Percentiles rank a stretch among this genome's conserved stretches.
These are phyloP conservation scores for Saccharomyces jurei DNA, from an alignment of 805 yeast species.

Conservation along the genomic window DNA sequence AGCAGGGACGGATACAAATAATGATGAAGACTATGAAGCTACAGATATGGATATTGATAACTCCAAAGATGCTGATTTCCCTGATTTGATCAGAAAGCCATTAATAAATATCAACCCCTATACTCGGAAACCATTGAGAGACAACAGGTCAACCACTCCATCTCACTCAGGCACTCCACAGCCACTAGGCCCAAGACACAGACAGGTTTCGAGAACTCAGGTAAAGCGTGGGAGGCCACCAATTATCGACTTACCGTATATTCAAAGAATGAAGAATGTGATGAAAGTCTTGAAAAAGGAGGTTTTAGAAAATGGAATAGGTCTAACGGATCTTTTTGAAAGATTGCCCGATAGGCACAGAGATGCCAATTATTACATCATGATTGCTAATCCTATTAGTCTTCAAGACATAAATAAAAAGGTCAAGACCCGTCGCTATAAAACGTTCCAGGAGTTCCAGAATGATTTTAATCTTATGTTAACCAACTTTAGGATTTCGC, in stretches of 20 bases:
- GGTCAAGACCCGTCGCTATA: slow-evolving; percentile 78
- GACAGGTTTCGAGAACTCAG: slow-evolving; percentile 15
- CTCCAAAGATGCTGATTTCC: not conserved
- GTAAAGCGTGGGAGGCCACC: slow-evolving; percentile 32
- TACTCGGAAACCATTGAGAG: not conserved
- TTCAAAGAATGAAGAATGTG: slow-evolving; percentile 82
- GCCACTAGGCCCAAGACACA: slow-evolving; percentile 15
- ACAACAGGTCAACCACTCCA: slow-evolving; percentile 7
- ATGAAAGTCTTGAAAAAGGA: slow-evolving; percentile 74
- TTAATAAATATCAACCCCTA: not conserved
- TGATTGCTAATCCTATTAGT: slow-evolving; percentile 52
- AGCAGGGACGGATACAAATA: slow-evolving; percentile 3
- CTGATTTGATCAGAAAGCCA: not conserved
- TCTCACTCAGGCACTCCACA: slow-evolving; percentile 22
- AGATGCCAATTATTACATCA: slow-evolving; percentile 35
- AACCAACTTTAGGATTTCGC: slow-evolving; percentile 60
- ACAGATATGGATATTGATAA: not conserved
- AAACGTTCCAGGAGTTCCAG: slow-evolving; percentile 65
- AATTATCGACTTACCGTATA: slow-evolving; percentile 43
- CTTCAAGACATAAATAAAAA: slow-evolving; percentile 70
- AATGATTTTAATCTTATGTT: slow-evolving; percentile 70
- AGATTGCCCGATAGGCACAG: slow-evolving; percentile 64
- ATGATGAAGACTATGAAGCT: not conserved
- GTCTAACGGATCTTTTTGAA: slow-evolving; percentile 63
- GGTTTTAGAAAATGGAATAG: slow-evolving; percentile 40